These are phyloP conservation scores for Podospora bellae-mahoneyi DNA, from an alignment of 495 filamentous ascomycete genomes.

Conservation along the genomic window DNA sequence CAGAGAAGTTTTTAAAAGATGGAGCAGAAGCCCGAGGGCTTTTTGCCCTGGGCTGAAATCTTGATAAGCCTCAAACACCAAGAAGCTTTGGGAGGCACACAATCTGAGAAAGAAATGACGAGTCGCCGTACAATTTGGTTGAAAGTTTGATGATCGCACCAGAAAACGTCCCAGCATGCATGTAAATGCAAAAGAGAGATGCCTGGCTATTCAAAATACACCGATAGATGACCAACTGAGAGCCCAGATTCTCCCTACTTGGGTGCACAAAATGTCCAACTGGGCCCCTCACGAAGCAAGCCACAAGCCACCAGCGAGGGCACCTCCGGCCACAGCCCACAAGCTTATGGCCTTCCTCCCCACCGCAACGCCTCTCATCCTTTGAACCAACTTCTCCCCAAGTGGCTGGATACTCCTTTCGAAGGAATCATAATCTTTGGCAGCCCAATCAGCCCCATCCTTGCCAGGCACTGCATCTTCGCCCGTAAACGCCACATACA, in stretches of 20 bases:
- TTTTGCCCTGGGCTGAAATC: background rate
- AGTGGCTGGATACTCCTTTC: conserved; percentile 47
- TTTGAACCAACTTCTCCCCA: conserved; percentile 41
- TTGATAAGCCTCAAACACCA: background rate
- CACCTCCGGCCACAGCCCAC: background rate
- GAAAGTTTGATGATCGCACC: background rate
- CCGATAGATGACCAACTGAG: background rate
- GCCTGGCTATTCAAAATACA: background rate
- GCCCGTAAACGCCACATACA: conserved; percentile 56
- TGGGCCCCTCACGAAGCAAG: background rate
- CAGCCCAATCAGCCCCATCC: conserved; percentile 49
- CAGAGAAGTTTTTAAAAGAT: background rate
- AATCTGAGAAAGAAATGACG: background rate
- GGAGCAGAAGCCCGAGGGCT: background rate
- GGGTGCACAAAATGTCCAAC: background rate
- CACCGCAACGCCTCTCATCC: background rate
- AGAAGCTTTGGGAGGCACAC: background rate
- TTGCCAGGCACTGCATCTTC: conserved; percentile 46
- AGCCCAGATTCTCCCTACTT: background rate
- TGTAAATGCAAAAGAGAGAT: background rate
- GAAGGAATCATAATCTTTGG: conserved; percentile 41
- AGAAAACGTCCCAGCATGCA: background rate
- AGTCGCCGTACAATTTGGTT: background rate
- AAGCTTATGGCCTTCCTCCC: background rate
- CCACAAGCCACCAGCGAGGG: background rate